A percentile compares a stretch with the other conserved stretches of the same genome.
phyloP scores from a whole-genome alignment of 2,329 filamentous ascomycete species.

The Diaporthe sp. region DNA sequence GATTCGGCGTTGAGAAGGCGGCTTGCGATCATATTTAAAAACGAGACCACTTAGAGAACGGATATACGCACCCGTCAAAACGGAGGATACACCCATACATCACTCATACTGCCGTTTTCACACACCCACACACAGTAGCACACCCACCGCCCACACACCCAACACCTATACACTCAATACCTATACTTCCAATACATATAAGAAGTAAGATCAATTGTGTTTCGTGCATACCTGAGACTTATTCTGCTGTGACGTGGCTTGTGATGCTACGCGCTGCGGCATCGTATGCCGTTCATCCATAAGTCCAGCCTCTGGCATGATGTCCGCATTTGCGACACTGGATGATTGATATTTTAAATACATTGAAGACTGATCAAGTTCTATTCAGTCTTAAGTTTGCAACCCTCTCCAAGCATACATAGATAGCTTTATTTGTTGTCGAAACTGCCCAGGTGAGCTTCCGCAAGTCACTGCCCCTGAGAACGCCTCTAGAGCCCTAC shows the following conservation, averaged over 20 bases:
- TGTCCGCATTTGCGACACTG: background rate
- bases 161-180: too few relatives aligned
- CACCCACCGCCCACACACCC: too few relatives aligned
- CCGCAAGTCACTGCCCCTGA: background rate
- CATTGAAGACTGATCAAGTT: background rate
- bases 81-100: too few relatives aligned
- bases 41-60: too few relatives aligned
- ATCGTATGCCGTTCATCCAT: background rate
- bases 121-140: too few relatives aligned
- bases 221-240: background rate
- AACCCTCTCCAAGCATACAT: background rate
- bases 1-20: constrained; percentile 57
- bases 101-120: too few relatives aligned
- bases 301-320: background rate
- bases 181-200: too few relatives aligned
- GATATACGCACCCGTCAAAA: too few relatives aligned
- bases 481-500: background rate
- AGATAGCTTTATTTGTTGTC: background rate
- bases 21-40: background rate
- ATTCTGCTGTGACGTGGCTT: too few relatives aligned
- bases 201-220: too few relatives aligned
- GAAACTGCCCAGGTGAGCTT: background rate
- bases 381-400: background rate
- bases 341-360: background rate
- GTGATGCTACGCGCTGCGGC: background rate